Evolutionary conservation across 148 eudicot species (phyloP).

Genomic region (Linanthus parryae): DNA sequence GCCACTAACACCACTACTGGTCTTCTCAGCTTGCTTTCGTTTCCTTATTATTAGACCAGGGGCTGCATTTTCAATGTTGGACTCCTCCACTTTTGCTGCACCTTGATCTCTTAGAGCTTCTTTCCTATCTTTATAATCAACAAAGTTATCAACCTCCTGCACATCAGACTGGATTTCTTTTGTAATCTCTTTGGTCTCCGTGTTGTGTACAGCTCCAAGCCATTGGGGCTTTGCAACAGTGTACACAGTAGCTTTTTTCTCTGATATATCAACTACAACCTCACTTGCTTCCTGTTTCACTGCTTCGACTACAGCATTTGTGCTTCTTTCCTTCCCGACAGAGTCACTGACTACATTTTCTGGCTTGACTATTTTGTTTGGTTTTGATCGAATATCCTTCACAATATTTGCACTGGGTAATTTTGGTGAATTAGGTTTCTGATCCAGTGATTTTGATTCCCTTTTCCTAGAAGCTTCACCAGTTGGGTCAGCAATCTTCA

Average conservation of each 20-base stretch:
- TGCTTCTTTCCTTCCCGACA: constrained; percentile 21
- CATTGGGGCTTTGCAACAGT: constrained; percentile 77
- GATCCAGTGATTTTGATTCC: constrained; percentile 30
- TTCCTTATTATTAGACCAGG: constrained; percentile 93
- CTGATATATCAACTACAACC: constrained; percentile 25
- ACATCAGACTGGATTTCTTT: constrained; percentile 24
- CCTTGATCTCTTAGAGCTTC: constrained; percentile 30
- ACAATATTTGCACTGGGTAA: constrained; percentile 18
- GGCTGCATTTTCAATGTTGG: constrained; percentile 71
- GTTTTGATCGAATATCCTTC: constrained; percentile 22
- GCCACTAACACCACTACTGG: constrained; percentile 19
- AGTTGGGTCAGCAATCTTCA: constrained; percentile 83
- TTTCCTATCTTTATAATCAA: constrained; percentile 83
- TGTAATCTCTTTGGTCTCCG: constrained; percentile 36
- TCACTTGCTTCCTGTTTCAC: constrained; percentile 23
- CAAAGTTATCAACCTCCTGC: constrained; percentile 56
- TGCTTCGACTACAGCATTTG: constrained; percentile 18
- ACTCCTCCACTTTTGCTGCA: constrained; percentile 29
- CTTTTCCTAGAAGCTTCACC: constrained; percentile 86
- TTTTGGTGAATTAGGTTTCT: constrained; percentile 19
- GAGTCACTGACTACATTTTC: constrained; percentile 27
- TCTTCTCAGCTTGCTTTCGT: constrained; percentile 51
- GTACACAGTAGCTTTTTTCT: constrained; percentile 35
- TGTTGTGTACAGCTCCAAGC: constrained; percentile 85
- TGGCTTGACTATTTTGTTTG: constrained; percentile 16